A percentile compares a stretch with the other conserved stretches of the same genome.
Evolutionary conservation across 1,284 basidiomycete species (phyloP).

Genomic region (Fomitopsis pinicola): DNA sequence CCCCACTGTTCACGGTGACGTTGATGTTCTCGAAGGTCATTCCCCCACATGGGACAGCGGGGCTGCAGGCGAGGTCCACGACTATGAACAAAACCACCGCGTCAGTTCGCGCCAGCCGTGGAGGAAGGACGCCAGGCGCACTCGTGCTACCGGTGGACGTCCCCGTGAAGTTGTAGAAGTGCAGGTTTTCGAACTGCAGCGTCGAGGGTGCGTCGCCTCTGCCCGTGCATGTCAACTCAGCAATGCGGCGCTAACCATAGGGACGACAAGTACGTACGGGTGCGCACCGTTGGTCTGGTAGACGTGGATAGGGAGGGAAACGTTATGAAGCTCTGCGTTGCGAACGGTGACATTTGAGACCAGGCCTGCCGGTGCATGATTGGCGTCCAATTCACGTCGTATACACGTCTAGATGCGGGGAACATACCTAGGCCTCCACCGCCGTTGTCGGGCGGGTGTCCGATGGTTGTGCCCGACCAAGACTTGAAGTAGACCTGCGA

Average conservation of each 20-base stretch:
- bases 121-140: conserved; percentile 15
- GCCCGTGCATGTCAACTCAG: not conserved
- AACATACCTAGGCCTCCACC: conserved; percentile 48
- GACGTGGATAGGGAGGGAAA: conserved; percentile 41
- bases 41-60: conserved; percentile 43
- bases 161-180: conserved; percentile 45
- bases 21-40: conserved; percentile 42
- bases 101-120: not conserved
- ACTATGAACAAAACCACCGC: conserved; percentile 28
- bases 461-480: conserved; percentile 52
- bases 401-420: too few relatives aligned
- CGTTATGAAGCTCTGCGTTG: conserved; percentile 43
- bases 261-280: conserved; percentile 28
- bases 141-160: conserved; percentile 37
- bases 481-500: conserved; percentile 60
- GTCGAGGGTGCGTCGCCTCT: conserved; percentile 47
- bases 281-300: conserved; percentile 52
- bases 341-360: conserved; percentile 47
- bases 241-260: too few relatives aligned
- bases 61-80: conserved; percentile 50
- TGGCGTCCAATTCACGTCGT: not conserved
- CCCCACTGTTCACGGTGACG: conserved; percentile 33
- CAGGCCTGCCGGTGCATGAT: conserved; percentile 30
- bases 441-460: conserved; percentile 56
- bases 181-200: conserved; percentile 44